These are phyloP conservation scores for Podila horticola DNA, from an alignment of 192 early-diverging fungal genomes.

Conservation along the genomic window DNA sequence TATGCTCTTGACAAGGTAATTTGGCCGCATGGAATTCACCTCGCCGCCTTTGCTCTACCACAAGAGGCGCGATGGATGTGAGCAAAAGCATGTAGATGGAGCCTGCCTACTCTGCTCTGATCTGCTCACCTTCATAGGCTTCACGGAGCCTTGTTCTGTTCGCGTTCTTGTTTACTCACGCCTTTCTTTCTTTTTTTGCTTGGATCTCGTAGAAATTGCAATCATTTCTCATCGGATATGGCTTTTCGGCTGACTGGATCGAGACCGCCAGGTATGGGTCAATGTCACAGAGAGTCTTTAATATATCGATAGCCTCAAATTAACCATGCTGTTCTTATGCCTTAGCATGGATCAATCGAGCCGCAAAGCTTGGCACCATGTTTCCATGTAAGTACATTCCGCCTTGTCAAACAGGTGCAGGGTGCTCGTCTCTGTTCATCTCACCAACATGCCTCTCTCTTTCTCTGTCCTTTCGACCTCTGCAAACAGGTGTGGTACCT, in stretches of 20 bases:
- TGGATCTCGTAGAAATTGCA: constrained; percentile 31
- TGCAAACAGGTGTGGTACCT: constrained; percentile 35
- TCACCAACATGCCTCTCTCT: too few species aligned
- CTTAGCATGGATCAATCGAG: constrained; percentile 58
- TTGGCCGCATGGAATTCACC: background rate
- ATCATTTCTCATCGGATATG: constrained; percentile 51
- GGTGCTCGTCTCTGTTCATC: too few species aligned
- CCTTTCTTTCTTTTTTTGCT: background rate
- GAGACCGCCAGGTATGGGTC: constrained; percentile 33
- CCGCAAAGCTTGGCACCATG: constrained; percentile 56
- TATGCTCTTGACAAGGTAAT: constrained; percentile 37
- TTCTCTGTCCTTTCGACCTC: too few species aligned
- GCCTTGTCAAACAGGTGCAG: too few species aligned
- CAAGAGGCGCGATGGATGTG: too few species aligned
- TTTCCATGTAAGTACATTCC: constrained; percentile 39
- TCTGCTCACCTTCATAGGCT: too few species aligned
- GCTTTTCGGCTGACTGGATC: constrained; percentile 41
- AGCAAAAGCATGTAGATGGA: too few species aligned
- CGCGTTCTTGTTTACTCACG: background rate
- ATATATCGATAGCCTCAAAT: too few species aligned
- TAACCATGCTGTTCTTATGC: background rate
- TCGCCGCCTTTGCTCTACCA: background rate
- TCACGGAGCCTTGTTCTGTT: too few species aligned
- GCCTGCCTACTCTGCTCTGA: too few species aligned
- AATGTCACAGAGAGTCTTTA: background rate